These are phyloP conservation scores for Thalia dealbata DNA, from an alignment of 176 grass and related monocot species.

Conservation along the genomic window DNA sequence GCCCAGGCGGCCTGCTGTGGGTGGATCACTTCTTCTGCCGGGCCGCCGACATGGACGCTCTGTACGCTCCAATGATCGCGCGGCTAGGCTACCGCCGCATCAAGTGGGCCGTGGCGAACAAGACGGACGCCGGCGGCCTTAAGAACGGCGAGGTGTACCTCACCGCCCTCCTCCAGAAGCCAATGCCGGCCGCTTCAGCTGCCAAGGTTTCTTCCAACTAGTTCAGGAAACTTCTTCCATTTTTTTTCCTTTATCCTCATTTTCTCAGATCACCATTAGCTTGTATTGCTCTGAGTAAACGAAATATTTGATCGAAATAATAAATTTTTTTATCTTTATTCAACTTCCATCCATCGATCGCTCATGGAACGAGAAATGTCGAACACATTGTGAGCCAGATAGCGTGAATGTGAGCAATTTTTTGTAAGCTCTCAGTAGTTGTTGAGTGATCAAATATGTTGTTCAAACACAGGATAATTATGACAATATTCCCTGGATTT, in stretches of 20 bases:
- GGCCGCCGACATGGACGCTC: slow-evolving; percentile 36
- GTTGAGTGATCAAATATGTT: too few species aligned
- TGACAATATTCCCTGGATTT: too few species aligned
- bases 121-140: slow-evolving; percentile 22
- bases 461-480: too few species aligned
- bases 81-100: slow-evolving; percentile 54
- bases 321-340: not conserved
- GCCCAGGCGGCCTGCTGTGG: slow-evolving; percentile 71
- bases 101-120: slow-evolving; percentile 72
- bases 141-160: slow-evolving; percentile 49
- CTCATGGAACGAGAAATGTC: too few species aligned
- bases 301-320: not conserved
- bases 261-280: not conserved
- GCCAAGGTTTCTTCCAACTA: slow-evolving; percentile 4
- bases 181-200: slow-evolving; percentile 14
- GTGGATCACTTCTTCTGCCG: slow-evolving; percentile 89
- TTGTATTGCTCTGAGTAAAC: not conserved
- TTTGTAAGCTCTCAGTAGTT: too few species aligned
- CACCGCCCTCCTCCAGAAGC: slow-evolving; percentile 84
- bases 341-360: not conserved
- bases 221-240: not conserved
- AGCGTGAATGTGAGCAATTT: too few species aligned
- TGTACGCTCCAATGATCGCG: slow-evolving; percentile 50
- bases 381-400: too few species aligned
- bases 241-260: not conserved